Base-by-base conservation (phyloP, 2,329 filamentous ascomycete genomes). In the Thelonectria blattea region DNA sequence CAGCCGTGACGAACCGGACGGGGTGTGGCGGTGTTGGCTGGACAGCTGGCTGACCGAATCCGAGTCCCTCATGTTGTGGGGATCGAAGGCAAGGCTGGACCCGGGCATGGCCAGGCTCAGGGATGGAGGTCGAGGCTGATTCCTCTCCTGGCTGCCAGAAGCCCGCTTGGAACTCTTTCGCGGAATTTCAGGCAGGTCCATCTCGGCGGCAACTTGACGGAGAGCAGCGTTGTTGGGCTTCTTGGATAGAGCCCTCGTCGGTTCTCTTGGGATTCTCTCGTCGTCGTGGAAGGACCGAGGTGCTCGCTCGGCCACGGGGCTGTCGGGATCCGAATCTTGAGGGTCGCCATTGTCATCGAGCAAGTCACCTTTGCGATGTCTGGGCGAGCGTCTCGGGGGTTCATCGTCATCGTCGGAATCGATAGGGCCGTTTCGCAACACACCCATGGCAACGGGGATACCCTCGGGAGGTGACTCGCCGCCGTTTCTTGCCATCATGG, bases 131-230 rank as follows among this genome's bases (percentile, higher is more conserved):
- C 73, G 73, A 30, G 68, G 66, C 56, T 64, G 71, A 22, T 68
- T 56, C 49, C 59, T 61, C 30, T 64, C 68, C 50, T 67, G 66
- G 42, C 68, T 71, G 42, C 74, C 77, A 2, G 85, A 86, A 60
- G 83, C 76, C 60, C 89, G 83, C 71, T 87, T 88, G 0, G 91
- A 93, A 72, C 89, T 92, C 76, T 89, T 92, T 30, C 90, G 83
- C 2, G 91, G 90, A 32, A 93, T 83, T 8, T 83, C 79, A 0
- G 87, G 87, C 4, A 81, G 68, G n/a, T 76, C 70, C 56, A 76
- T 51, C 64, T 79, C 66, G 52, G 74, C 68, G 59, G 70, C 61
- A 56, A 67, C 63, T 20, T 65, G 56, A 12, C 65, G 64, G 41
- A 69, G 51, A 45, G 58, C 54, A 8, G 57, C 62, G 20, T 66